Percentiles rank a stretch among this genome's conserved stretches.
Conservation (phyloP, 768 basidiomycete genomes). For the Auriscalpium microsporum region DNA sequence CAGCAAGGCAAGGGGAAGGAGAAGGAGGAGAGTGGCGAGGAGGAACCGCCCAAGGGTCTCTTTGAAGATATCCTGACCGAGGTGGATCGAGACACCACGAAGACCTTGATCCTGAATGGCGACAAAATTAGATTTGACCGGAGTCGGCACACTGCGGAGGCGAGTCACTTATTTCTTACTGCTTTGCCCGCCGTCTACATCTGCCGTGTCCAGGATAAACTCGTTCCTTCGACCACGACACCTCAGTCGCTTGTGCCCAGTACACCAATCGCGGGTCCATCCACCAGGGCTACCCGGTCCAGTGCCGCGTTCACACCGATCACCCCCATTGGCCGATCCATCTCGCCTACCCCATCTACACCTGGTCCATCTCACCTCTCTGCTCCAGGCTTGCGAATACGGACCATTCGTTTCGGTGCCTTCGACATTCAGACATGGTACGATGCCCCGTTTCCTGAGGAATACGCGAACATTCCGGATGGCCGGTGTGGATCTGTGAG, state of each 20-base stretch:
- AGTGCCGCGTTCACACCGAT: slow-evolving; percentile 33
- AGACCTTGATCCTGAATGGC: slow-evolving; percentile 47
- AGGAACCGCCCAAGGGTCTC: slow-evolving; percentile 45
- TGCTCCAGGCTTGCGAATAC: slow-evolving; percentile 54
- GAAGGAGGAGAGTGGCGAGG: slow-evolving; percentile 46
- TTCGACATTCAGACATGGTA: slow-evolving; percentile 98
- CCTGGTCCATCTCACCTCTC: slow-evolving; percentile 16
- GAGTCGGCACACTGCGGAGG: slow-evolving; percentile 68
- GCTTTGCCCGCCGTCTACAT: not conserved
- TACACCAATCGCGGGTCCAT: slow-evolving; percentile 43
- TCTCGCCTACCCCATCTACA: slow-evolving; percentile 32
- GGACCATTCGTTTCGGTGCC: slow-evolving; percentile 80
- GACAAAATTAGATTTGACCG: slow-evolving; percentile 72
- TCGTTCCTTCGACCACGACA: slow-evolving; percentile 33
- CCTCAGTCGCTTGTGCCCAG: slow-evolving; percentile 24
- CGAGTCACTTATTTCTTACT: slow-evolving; percentile 26
- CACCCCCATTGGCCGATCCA: slow-evolving; percentile 20
- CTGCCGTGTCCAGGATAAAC: slow-evolving; percentile 34
- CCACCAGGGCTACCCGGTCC: slow-evolving; percentile 57
- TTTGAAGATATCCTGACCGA: slow-evolving; percentile 77
- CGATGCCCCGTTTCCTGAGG: slow-evolving; percentile 97
- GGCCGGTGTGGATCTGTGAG: slow-evolving; percentile 95
- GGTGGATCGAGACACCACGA: slow-evolving; percentile 63
- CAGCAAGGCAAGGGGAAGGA: slow-evolving; percentile 64
- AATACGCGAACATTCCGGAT: slow-evolving; percentile 87